Conservation (phyloP, 2,329 filamentous ascomycete genomes). For the Aureobasidium vineae region DNA sequence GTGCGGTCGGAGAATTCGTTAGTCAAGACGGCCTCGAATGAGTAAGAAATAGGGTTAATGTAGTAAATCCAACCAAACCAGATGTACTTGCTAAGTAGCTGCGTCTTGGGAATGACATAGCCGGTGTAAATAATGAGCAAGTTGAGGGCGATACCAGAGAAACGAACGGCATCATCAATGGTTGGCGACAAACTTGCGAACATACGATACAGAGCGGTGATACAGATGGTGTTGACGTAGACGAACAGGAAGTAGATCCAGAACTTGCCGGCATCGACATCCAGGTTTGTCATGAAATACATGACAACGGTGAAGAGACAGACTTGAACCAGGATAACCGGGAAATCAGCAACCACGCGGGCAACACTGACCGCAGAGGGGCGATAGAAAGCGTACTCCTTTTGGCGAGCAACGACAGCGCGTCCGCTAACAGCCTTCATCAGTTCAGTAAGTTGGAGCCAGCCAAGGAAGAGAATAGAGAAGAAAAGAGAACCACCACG, state of each 20-base stretch:
- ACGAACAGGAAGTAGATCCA: conserved; percentile 66
- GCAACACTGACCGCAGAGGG: conserved; percentile 64
- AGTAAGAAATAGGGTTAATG: conserved; percentile 55
- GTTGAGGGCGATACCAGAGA: conserved; percentile 62
- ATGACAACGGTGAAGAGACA: conserved; percentile 61
- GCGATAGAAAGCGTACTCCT: conserved; percentile 68
- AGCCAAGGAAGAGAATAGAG: conserved; percentile 63
- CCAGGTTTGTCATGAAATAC: conserved; percentile 64
- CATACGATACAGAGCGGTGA: conserved; percentile 65
- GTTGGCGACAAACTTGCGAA: conserved; percentile 62
- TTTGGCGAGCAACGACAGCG: conserved; percentile 65
- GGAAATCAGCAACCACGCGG: conserved; percentile 62
- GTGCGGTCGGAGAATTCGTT: conserved; percentile 62
- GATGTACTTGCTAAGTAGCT: conserved; percentile 57
- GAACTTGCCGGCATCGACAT: conserved; percentile 61
- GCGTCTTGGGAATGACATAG: conserved; percentile 66
- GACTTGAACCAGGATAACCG: conserved; percentile 58
- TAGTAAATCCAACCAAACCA: conserved; percentile 65
- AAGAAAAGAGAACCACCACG: conserved; percentile 65
- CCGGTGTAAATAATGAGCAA: conserved; percentile 63
- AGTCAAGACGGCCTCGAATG: conserved; percentile 64
- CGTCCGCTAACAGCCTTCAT: conserved; percentile 74
- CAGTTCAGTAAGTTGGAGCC: conserved; percentile 74
- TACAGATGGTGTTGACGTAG: conserved; percentile 60
- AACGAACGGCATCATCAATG: conserved; percentile 65